Base-by-base conservation (phyloP, 2,329 filamentous ascomycete species). In the Alternaria infectoria region DNA sequence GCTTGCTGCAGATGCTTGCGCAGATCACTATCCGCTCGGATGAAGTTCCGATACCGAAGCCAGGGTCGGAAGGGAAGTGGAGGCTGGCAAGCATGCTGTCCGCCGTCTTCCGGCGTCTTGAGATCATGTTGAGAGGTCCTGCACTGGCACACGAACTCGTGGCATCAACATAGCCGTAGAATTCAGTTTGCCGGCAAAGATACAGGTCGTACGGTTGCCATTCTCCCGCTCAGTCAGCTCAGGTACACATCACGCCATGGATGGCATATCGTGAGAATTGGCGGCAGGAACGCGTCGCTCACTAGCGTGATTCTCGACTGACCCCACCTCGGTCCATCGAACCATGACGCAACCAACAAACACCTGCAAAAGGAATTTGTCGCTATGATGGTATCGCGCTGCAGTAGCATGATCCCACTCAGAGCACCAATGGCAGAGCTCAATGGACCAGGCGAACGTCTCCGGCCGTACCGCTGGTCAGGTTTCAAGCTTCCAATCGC, bases 311-410 rank as follows among this genome's bases (percentile, higher is more conserved):
- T 59, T 62, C 36, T 15, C 32, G 52, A 28, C 23, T 17, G 28
- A 51, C 62, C 62, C 62, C 62, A 62, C 62, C 54, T 68, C 64
- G 64, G 62, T 54, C 40, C 50, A 54, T 59, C 54, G 43, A 19
- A 17, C 57, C 56, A 68, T 68, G 57, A 62, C 62, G 59, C 61
- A 66, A 52, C 60, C 52, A 45, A 26, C 57, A 58, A 54, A 49
- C 40, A 46, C 25, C 64, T 65, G 63, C 64, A 51, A 52, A 59
- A 66, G 49, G 43, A 61, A 58, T 50, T 52, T 67, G 59, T 65
- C 59, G 46, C 62, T 65, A 70, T 72, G 71, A 72, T 69, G 70
- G 65, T 64, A 69, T 65, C 25, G 30, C 52, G 23, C 46, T 62
- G 50, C 59, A 68, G 55, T 54, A 65, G 46, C 51, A 52, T 52